Base-by-base conservation (phyloP, 2,329 filamentous ascomycete genomes). In the Talaromyces sp. region DNA sequence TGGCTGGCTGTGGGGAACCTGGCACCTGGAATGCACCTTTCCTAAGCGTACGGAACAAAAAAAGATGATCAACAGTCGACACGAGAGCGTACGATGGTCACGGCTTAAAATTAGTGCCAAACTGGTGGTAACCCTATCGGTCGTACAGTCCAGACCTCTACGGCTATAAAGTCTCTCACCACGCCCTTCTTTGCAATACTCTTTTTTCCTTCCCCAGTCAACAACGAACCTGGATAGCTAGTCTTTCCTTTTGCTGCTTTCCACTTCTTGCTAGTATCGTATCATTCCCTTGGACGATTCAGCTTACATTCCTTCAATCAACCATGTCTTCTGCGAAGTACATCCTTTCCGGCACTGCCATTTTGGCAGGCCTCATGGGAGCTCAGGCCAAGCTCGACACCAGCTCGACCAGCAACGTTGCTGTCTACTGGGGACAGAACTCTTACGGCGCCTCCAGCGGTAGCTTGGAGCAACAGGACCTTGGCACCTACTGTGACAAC, bases 401-500 rank as follows among this genome's bases (percentile, higher is more conserved):
- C 4, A 69, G 68, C n/a, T 78, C 80, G 1, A 67, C 70, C 1
- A 77, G 72, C 56, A 89, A 88, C 67, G 70, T 90, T 59, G 86
- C 83, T 28, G 78, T 89, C 1, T 90, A 90, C 72, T 90, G 87
- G 87, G 88, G 74, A 77, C 87, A 90, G 69, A 89, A 90, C 70
- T 89, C 86, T 0, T 80, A 77, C 64, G 75, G 77, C 10, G 76
- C 80, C 62, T 77, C 76, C 3, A 73, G 68, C 19, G 80, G 80
- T 3, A 65, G 74, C 8, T 65, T 75, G 19, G 77, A 79, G 2
- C 87, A 89, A 70, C 76, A 84, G 65, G 76, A 82, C 4, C 76
- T 89, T 4, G 77, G 80, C 1, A 72, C 80, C 58, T 90, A 89
- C 72, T 89, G 86, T 68, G 72, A 80, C 73, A 72, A 75, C 62